Percentiles rank a stretch among this genome's conserved stretches.
These are phyloP conservation scores for Penicillium concentricum DNA, from an alignment of 2,329 filamentous ascomycete species.

Conservation along the genomic window DNA sequence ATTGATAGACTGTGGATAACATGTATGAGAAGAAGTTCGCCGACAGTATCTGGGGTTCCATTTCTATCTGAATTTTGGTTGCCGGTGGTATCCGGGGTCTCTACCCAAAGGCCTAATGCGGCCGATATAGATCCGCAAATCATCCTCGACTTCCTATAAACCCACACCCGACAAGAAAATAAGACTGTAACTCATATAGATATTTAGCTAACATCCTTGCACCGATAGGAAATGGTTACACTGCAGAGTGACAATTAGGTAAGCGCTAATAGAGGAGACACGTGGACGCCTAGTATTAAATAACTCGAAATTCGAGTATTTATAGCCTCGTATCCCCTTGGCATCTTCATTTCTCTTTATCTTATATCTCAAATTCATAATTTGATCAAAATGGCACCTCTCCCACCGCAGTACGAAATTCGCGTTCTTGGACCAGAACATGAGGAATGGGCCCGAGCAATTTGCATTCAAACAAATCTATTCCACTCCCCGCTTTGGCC, in stretches of 20 bases:
- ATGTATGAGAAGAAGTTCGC: background rate
- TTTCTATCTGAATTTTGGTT: background rate
- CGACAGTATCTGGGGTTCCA: too few species aligned
- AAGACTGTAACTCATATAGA: too few species aligned
- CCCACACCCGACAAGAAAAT: too few species aligned
- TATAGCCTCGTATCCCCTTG: background rate
- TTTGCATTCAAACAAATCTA: background rate
- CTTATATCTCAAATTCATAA: background rate
- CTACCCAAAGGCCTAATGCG: too few species aligned
- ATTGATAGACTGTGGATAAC: background rate
- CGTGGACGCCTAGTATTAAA: background rate
- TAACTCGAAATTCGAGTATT: background rate
- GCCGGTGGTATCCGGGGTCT: background rate
- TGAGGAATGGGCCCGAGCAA: background rate
- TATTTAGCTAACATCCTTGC: background rate
- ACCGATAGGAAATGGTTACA: background rate
- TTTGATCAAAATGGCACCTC: background rate
- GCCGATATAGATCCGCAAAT: too few species aligned
- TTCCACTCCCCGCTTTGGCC: background rate
- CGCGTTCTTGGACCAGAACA: background rate
- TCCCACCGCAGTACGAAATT: background rate
- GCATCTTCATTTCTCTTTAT: background rate
- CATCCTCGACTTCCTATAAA: too few species aligned
- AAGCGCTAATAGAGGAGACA: background rate
- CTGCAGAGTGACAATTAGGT: background rate